Base-by-base conservation (phyloP, 106 monocot genomes). In the Agapanthus africanus region DNA sequence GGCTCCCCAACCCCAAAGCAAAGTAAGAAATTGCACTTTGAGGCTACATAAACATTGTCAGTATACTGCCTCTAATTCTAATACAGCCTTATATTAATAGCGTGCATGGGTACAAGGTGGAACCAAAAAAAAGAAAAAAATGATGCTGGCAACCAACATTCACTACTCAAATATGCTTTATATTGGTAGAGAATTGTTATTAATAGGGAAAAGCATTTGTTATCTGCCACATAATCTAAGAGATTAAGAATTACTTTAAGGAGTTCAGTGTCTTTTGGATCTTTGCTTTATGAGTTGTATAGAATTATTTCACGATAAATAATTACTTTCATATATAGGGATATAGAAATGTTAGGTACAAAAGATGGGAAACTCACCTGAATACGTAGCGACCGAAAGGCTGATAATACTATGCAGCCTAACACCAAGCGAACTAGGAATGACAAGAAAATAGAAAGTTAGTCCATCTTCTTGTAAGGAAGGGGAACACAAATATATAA, bases 381-480 rank as follows among this genome's bases (percentile, higher is more conserved):
- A 73, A 81, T 63, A 16, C 91, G 83, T 54, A 95, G 80, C 38
- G 79, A 78, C 44, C 91, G 74, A 34, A 91, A 71, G 28, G 81
- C 76, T 67, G 71, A 74, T 70, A 95, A 62, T 22, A 85, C 64
- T 47, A 88, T 66, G 83, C 74, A 75, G 68, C 91, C 88, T 63
- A 91, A 78, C 35, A 77, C 74, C 85, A 91, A 49, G 21, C 95
- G 85, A 70, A 85, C 95, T 91, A 77, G 74, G 35, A 47, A 75
- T 38, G 39, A 44, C 67, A 61, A 72, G 32, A 56, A 71, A 28
- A 60, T 0, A 66, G 31, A n/a, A 56, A 65, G 30, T 65, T 59
- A 75, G 40, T 63, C 25, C 2, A 66, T 40, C 4, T 18, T 65
- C 71, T 36, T 38, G 28, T 30, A 19, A 30, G 69, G 40, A n/a